phyloP scores from a whole-genome alignment of 1,284 basidiomycete genomes.

The Schizophyllum amplum region DNA sequence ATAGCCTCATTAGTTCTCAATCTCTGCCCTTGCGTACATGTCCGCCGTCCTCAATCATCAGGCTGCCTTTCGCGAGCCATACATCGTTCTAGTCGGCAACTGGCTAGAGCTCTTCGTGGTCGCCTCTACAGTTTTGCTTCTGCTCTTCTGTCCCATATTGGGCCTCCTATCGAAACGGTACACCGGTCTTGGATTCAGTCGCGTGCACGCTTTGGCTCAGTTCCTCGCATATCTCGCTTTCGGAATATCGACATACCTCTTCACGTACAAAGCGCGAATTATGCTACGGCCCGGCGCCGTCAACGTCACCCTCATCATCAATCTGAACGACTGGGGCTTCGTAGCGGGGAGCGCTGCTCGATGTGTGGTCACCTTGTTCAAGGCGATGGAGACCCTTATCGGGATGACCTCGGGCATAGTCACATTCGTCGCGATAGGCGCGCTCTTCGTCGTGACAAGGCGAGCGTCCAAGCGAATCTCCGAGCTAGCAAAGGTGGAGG shows the following conservation, averaged over 20 bases:
- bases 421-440: not conserved
- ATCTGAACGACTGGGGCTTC: not conserved
- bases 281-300: not conserved
- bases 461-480: not conserved
- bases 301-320: not conserved
- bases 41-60: not conserved
- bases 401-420: not conserved
- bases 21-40: not conserved
- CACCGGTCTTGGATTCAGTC: not conserved
- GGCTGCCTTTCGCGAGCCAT: not conserved
- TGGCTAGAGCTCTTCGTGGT: not conserved
- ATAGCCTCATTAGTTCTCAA: not conserved
- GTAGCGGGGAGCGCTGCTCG: not conserved
- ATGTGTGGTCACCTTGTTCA: not conserved
- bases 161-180: not conserved
- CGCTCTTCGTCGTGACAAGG: not conserved
- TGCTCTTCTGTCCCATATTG: not conserved
- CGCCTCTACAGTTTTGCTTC: not conserved
- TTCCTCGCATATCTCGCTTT: not conserved
- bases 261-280: not conserved
- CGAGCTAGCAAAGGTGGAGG: not conserved
- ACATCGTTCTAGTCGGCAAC: not conserved
- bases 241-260: not conserved
- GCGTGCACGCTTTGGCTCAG: not conserved
- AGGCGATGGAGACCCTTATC: not conserved